Evolutionary conservation across 2,329 filamentous ascomycete genomes (phyloP), one percentile per base, ranked within the genome.

Genomic region (Camptophora hylomeconis): DNA sequence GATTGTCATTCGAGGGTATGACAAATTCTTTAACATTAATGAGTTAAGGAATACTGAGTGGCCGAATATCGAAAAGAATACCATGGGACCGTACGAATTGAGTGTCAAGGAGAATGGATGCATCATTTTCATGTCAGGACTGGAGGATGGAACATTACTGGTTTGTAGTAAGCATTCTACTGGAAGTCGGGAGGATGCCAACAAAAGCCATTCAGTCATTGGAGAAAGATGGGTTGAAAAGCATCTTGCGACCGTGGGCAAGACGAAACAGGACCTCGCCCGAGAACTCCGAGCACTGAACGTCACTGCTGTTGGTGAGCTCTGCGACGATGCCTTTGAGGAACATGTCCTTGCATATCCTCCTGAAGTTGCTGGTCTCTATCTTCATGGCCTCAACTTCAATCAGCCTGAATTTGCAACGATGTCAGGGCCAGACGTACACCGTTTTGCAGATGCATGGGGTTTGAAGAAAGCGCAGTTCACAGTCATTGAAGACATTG

Each of bases 161-260:
- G 86, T 98, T n/a, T 95, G 87, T 69, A 95, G 87, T 65, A 98
- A 98, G 51, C 89, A 98, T 53, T 95, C 89, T 1, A 95, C 86
- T 0, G 89, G 89, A 5, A 63, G 72, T 14, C 71, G 87, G n/a
- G 57, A 56, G 13, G 82, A 92, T 48, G 57, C 63, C 4, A 67
- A 74, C 17, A 41, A 80, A 33, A 94, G 82, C 56, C 89, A 98
- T 60, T 82, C 89, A 3, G 65, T 69, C 34, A 83, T 75, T 3
- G 89, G 87, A 24, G 86, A 94, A 61, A 58, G 58, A 34, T 87
- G 82, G 67, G 65, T 93, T 1, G 78, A 89, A 51, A 68, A 63
- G 40, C 89, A 98, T 56, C 67, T 98, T 20, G 65, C 67, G 20
- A 66, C 68, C 1, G 61, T 92, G 12, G 84, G 86, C 18, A 89